Base-by-base conservation (phyloP, 2,329 filamentous ascomycete species). In the Tolypocladium paradoxum region DNA sequence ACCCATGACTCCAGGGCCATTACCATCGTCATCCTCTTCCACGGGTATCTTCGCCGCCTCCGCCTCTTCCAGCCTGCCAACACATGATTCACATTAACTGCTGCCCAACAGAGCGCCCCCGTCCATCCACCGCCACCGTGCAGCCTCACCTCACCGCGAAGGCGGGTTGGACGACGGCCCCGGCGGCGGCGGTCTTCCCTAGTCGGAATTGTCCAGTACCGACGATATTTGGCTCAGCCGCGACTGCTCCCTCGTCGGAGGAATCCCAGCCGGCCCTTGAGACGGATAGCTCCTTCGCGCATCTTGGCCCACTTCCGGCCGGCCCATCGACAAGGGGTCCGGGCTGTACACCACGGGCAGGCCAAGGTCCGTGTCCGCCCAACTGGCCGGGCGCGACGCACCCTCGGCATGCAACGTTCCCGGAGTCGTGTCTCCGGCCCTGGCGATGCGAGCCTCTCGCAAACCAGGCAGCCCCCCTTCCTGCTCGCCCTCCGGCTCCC, bases 211-310 rank as follows among this genome's bases (percentile, higher is more conserved):
- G 20, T 51, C 51, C 12, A 59, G 24, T 11, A 60, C 43, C 6
- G 67, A 69, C 12, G 69, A 67, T 49, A 71, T 65, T 48, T 69
- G 68, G 47, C 68, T 68, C 46, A 70, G 62, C 31, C 65, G 60
- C 16, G 64, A 54, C 50, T 56, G 56, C 33, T 62, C 54, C 53
- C 60, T 59, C 56, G 59, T 57, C 54, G 55, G 43, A 11, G 50
- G 45, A 5, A 50, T 40, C 11, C 48, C 48, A 4, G 48, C 50
- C 6, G 54, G 49, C 16, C 50, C 53, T 8, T 48, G 48, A 11
- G 34, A 9, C 24, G 35, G 18, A 16, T 29, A 36, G 9, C 9
- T 24, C 33, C 22, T 24, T 29, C 34, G 48, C 16, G n/a, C 11
- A 4, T 51, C 49, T 20, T 33, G 49, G 22, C 27, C 29, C 7